Conservation (phyloP, 768 basidiomycete genomes). For the Dacryopinax spathularia region DNA sequence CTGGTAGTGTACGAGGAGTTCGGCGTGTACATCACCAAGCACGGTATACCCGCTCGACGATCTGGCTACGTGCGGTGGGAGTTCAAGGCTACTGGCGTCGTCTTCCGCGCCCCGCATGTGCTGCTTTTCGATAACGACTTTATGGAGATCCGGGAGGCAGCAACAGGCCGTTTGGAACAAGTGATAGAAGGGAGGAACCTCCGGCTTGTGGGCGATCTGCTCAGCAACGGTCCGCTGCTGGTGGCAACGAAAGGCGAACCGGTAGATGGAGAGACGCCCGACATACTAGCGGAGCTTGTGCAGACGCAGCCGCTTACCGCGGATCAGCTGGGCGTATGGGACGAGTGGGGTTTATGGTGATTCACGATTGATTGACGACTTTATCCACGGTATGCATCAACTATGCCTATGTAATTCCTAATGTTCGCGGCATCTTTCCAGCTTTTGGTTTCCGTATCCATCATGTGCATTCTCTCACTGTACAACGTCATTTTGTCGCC, state of each 20-base stretch:
- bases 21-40: constrained; percentile 61
- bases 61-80: constrained; percentile 67
- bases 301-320: constrained; percentile 45
- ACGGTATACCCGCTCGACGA: constrained; percentile 49
- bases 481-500: no score
- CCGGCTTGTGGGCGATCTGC: constrained; percentile 28
- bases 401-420: no score
- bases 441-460: no score
- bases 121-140: constrained; percentile 62
- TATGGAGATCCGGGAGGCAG: constrained; percentile 55
- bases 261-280: constrained; percentile 44
- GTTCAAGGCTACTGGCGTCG: constrained; percentile 46
- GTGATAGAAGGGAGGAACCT: constrained; percentile 65
- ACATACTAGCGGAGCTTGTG: constrained; percentile 51
- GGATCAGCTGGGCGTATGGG: not conserved
- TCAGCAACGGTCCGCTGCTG: constrained; percentile 33
- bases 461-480: no score
- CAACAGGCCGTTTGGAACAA: constrained; percentile 58
- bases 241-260: constrained; percentile 48
- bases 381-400: no score
- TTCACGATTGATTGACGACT: not conserved
- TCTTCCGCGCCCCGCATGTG: constrained; percentile 45
- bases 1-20: constrained; percentile 65
- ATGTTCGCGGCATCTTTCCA: no score
- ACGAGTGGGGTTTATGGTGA: not conserved